Percentiles rank a stretch among this genome's conserved stretches.
Conservation (phyloP, 2,329 filamentous ascomycete species). For the Fusarium kyushuense region DNA sequence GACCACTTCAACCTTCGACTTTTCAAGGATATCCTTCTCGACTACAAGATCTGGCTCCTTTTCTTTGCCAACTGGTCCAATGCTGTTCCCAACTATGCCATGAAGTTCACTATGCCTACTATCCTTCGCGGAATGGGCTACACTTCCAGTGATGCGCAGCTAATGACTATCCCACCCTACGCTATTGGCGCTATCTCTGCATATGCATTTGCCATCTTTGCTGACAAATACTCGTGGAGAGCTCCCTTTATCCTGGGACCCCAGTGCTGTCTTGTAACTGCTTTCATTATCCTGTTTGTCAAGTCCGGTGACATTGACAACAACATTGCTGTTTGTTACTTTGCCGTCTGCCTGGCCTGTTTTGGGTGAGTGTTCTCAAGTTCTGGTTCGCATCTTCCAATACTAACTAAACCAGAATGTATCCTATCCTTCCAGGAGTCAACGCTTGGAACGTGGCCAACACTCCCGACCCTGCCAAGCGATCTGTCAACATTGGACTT, state of each 20-base stretch:
- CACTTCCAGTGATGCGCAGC: conserved; percentile 49
- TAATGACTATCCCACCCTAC: conserved; percentile 40
- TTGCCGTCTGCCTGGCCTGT: conserved; percentile 21
- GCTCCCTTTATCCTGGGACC: conserved; percentile 20
- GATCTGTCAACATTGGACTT: conserved; percentile 57
- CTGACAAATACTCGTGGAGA: conserved; percentile 23
- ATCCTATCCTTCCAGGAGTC: conserved; percentile 57
- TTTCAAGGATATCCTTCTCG: conserved; percentile 56
- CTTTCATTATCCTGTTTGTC: conserved; percentile 20
- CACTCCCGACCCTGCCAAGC: conserved; percentile 53
- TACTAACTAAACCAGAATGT: conserved; percentile 33
- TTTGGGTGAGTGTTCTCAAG: conserved; percentile 2
- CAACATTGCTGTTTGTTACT: conserved; percentile 21
- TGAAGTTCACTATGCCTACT: conserved; percentile 54
- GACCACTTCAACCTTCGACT: conserved; percentile 15
- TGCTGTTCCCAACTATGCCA: conserved; percentile 52
- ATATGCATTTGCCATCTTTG: conserved; percentile 21
- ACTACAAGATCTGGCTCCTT: conserved; percentile 61
- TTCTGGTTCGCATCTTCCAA: accelerated
- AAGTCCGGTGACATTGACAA: conserved; percentile 15
- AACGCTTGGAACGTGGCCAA: conserved; percentile 59
- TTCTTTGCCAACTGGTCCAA: conserved; percentile 59
- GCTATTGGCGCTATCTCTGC: conserved; percentile 24
- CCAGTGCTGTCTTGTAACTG: conserved; percentile 15
- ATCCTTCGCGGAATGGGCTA: conserved; percentile 59